Evolutionary conservation across 164 flowering plant species (phyloP).

Genomic region (Stephania japonica): DNA sequence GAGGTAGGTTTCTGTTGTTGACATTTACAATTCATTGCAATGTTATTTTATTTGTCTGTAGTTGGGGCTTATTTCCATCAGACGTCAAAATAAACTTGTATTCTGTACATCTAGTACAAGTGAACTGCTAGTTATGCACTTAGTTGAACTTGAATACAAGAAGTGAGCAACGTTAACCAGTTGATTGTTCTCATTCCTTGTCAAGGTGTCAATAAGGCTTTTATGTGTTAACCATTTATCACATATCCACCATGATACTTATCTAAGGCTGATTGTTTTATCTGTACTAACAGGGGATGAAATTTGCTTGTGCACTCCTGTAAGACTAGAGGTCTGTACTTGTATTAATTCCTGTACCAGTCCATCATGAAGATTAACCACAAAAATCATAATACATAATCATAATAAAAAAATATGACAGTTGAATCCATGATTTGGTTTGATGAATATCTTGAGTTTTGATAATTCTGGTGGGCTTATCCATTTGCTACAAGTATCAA

Average conservation of each 20-base stretch:
- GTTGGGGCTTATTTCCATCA: neutral
- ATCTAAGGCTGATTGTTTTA: no score
- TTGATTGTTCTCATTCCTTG: no score
- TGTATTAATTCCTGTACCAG: neutral
- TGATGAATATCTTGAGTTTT: neutral
- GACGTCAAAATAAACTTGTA: neutral
- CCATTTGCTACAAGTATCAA: neutral
- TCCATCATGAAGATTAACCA: neutral
- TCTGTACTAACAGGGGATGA: neutral
- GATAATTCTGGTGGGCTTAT: neutral
- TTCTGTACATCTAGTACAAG: neutral
- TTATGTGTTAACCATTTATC: neutral
- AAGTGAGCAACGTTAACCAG: no score
- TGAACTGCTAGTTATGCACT: neutral
- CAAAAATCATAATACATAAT: neutral
- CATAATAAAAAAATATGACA: neutral
- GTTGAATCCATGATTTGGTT: neutral
- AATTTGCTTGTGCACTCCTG: neutral
- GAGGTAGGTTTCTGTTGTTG: conserved; percentile 45
- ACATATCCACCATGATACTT: no score
- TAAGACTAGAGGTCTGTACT: neutral
- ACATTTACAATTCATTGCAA: neutral
- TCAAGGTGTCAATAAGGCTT: neutral
- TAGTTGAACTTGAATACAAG: neutral
- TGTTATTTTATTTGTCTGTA: neutral